Percentiles rank a stretch among this genome's conserved stretches.
Evolutionary conservation across 169 alveolate species (phyloP).

Genomic region (Cryptosporidium ryanae): DNA sequence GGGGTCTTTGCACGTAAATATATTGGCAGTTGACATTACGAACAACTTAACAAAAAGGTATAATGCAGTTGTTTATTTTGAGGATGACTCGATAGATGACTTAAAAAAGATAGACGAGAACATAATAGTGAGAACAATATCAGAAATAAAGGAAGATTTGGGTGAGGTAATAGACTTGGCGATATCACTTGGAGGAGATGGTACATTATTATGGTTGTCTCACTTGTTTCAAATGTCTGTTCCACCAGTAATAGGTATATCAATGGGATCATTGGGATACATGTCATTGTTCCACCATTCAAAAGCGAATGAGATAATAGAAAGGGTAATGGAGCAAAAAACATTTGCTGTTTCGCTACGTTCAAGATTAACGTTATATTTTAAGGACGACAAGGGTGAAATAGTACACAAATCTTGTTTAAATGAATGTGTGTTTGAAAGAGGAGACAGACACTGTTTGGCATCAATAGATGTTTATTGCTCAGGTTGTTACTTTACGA

Average conservation of each 20-base stretch:
- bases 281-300: conserved; percentile 81
- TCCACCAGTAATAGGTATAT: conserved; percentile 86
- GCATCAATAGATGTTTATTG: conserved; percentile 75
- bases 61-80: conserved; percentile 49
- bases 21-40: conserved; percentile 31
- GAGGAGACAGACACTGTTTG: conserved; percentile 75
- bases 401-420: conserved; percentile 50
- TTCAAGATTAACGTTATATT: conserved; percentile 43
- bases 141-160: conserved; percentile 2
- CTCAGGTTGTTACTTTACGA: conserved; percentile 77
- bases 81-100: conserved; percentile 59
- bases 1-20: conserved; percentile 26
- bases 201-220: conserved; percentile 91
- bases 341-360: conserved; percentile 71
- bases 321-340: conserved; percentile 43
- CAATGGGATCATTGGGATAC: conserved; percentile 88
- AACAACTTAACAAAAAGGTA: conserved; percentile 9
- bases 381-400: conserved; percentile 30
- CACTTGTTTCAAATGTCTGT: conserved; percentile 83
- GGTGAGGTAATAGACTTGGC: conserved; percentile 83
- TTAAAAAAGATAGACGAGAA: conserved; percentile 11
- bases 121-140: conserved; percentile 6
- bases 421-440: conserved; percentile 79
- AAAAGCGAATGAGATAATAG: conserved; percentile 46
- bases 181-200: conserved; percentile 95